Conservation (phyloP, 2,329 filamentous ascomycete species). For the Trichophyton equinum region DNA sequence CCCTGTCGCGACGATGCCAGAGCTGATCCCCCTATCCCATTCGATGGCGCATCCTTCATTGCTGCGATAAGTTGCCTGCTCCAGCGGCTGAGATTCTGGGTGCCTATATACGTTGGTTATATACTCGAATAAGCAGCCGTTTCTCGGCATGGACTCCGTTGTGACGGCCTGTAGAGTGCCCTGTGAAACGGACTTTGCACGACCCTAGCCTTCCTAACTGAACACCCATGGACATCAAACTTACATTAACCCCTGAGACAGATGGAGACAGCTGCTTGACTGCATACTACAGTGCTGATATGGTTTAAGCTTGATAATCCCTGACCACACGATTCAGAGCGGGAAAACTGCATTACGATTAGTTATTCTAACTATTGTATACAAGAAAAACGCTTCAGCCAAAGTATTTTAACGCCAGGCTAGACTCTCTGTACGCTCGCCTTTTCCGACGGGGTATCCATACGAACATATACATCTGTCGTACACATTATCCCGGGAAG, state of each 20-base stretch:
- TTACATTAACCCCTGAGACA: not conserved
- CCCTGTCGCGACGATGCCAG: not conserved
- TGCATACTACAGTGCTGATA: no score
- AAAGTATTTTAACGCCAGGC: not conserved
- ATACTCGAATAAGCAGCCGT: not conserved
- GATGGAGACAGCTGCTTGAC: no score
- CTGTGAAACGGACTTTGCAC: no score
- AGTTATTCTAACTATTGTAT: not conserved
- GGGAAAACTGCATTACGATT: not conserved
- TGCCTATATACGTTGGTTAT: not conserved
- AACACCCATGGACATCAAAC: not conserved
- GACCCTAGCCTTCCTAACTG: not conserved
- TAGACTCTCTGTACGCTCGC: not conserved
- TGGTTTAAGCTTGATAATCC: not conserved
- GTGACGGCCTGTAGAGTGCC: no score
- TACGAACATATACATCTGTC: slow-evolving; percentile 14
- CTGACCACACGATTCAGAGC: not conserved
- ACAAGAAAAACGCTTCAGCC: not conserved
- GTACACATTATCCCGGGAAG: slow-evolving; percentile 12
- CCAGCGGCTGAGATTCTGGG: not conserved
- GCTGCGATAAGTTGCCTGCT: not conserved
- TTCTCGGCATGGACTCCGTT: not conserved
- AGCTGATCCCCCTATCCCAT: not conserved
- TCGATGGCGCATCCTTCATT: not conserved
- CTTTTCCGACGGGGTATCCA: slow-evolving; percentile 4